phyloP scores from a whole-genome alignment of 2,329 filamentous ascomycete genomes.

The Botryosphaeria agaves region DNA sequence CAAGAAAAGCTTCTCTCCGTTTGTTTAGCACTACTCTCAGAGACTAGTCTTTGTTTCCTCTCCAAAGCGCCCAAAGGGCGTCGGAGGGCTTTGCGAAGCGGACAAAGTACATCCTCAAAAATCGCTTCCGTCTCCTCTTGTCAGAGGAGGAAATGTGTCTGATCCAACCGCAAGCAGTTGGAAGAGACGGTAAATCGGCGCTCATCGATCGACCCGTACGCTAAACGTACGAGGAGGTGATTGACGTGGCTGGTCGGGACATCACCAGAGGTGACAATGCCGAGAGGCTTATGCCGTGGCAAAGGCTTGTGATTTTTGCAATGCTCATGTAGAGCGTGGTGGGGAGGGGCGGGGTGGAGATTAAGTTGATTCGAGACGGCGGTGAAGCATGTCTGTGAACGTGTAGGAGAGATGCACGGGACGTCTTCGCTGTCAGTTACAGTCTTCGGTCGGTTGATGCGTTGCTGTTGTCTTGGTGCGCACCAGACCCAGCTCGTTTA shows the following conservation, averaged over 20 bases:
- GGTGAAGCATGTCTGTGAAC: constrained; percentile 16
- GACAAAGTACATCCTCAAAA: constrained; percentile 97
- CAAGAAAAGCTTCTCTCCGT: constrained; percentile 47
- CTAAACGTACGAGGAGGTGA: constrained; percentile 39
- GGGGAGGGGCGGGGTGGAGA: constrained; percentile 28
- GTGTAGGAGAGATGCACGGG: constrained; percentile 31
- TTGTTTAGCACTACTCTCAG: constrained; percentile 63
- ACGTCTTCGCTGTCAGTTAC: constrained; percentile 20
- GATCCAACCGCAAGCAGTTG: constrained; percentile 6
- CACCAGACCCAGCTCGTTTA: no score
- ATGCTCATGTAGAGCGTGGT: constrained; percentile 15
- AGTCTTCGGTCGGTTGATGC: no score
- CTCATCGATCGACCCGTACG: constrained; percentile 36
- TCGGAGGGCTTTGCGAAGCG: constrained; percentile 52
- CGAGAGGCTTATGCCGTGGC: constrained; percentile 35
- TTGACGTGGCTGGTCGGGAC: constrained; percentile 49
- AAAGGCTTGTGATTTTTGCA: no score
- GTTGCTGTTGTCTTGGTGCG: no score
- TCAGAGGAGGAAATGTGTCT: constrained; percentile 8
- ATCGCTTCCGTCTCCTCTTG: constrained; percentile 45
- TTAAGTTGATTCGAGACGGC: constrained; percentile 18
- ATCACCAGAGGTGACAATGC: constrained; percentile 29
- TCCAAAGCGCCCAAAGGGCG: constrained; percentile 22
- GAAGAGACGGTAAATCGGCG: constrained; percentile 29
- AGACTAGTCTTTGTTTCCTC: constrained; percentile 95